These are phyloP conservation scores for Thelephora ganbajun DNA, from an alignment of 768 basidiomycete species.

Conservation along the genomic window DNA sequence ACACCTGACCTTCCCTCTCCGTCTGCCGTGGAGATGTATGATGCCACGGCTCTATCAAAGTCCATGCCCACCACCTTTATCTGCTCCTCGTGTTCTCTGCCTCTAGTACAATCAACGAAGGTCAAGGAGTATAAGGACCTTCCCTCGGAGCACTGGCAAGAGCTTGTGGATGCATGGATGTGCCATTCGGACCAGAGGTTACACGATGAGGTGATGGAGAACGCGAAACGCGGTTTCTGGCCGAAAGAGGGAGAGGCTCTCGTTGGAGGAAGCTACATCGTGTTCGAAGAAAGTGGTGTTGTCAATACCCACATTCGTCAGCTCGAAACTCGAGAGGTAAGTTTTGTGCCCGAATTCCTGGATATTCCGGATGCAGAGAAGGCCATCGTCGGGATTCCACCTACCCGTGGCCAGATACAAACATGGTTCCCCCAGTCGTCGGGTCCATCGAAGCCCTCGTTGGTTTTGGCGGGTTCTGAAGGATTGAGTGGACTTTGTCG, in stretches of 20 bases:
- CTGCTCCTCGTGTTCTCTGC: constrained; percentile 70
- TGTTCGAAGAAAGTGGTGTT: constrained; percentile 55
- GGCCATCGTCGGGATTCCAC: constrained; percentile 57
- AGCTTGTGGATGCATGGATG: constrained; percentile 97
- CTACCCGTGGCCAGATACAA: constrained; percentile 46
- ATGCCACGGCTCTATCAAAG: constrained; percentile 48
- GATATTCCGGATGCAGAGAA: constrained; percentile 71
- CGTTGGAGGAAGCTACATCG: constrained; percentile 81
- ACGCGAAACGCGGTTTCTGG: constrained; percentile 61
- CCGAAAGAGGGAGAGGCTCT: constrained; percentile 58
- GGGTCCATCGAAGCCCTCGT: constrained; percentile 36
- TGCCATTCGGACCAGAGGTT: constrained; percentile 86
- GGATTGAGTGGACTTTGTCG: constrained; percentile 14
- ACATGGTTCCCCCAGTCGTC: constrained; percentile 7
- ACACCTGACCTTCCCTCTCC: constrained; percentile 8
- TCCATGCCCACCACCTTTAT: constrained; percentile 51
- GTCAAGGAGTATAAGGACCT: constrained; percentile 60
- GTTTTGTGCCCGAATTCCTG: constrained; percentile 5
- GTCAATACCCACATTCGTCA: constrained; percentile 37
- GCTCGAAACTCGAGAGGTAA: constrained; percentile 25
- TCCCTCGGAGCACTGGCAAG: constrained; percentile 95
- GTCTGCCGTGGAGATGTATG: constrained; percentile 31
- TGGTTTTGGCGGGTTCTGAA: constrained; percentile 32
- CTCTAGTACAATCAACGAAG: constrained; percentile 39
- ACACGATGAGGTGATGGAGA: constrained; percentile 49